Evolutionary conservation across 2,329 filamentous ascomycete genomes (phyloP), one percentile per base, ranked within the genome.

Genomic region (Fusarium fujikuroi): DNA sequence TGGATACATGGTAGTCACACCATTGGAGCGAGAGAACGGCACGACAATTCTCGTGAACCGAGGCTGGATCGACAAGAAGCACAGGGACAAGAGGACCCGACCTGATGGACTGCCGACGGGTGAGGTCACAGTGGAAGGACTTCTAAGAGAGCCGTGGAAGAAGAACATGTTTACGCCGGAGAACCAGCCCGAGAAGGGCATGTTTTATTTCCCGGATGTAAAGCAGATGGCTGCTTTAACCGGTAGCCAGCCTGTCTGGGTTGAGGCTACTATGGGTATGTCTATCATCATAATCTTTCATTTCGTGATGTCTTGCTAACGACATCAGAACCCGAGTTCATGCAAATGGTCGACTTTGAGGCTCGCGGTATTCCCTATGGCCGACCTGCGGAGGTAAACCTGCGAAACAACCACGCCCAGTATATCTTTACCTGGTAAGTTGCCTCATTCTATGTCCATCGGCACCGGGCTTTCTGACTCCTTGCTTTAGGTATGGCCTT

Each of bases 381-480:
- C 19, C 89, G 95, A 79, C 85, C 94, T 11, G 89, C 96, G 9
- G 94, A 97, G 83, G 95, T 99, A 69, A 97, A 97, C 81, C 85
- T 99, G 79, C 90, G 94, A 81, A 99, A 99, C 81, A 98, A 97
- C 83, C 96, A 99, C 83, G 91, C 94, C 73, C 96, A 98, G 86
- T 99, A 99, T 83, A 99, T 99, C 76, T 96, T 98, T 82, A 99
- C 96, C 75, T 99, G 96, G 96, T 98, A 90, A 79, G 91, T 83
- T 83, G 44, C 44, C 37, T 54, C 46, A 32, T 43, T 32, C 28
- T 49, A 23, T 50, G 32, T 19, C 36, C 30, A 50, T 25, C 9
- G 19, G 39, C 25, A 19, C 36, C 30, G 25, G 9, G 37, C 16
- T 9, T 46, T 57, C 57, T 68, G 36, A 56, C 36, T 25, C 50